Conservation (phyloP, 768 basidiomycete species). For the Symmetrospora coprosmae region DNA sequence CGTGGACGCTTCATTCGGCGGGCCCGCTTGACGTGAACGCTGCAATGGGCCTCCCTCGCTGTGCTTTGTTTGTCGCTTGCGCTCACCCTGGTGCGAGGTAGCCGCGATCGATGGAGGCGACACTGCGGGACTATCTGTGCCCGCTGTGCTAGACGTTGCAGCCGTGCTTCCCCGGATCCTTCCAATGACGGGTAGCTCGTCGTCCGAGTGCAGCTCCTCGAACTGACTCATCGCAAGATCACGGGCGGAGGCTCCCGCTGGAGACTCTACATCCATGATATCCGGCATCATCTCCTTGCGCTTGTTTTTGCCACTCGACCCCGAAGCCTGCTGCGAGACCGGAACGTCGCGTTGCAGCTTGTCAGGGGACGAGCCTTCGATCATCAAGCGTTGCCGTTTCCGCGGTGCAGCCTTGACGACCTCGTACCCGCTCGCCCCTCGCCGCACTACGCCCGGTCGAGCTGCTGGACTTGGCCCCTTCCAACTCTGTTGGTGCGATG, state of each 20-base stretch:
- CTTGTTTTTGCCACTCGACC: not conserved
- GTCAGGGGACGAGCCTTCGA: not conserved
- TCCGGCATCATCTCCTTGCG: not conserved
- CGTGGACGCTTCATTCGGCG: no score
- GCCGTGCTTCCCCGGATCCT: no score
- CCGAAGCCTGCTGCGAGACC: not conserved
- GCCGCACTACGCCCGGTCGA: not conserved
- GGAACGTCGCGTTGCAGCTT: not conserved
- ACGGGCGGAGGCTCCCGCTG: not conserved
- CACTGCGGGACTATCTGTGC: no score
- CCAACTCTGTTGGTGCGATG: no score
- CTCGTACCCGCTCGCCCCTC: not conserved
- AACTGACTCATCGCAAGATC: not conserved
- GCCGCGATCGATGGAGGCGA: not conserved
- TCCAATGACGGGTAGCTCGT: not conserved
- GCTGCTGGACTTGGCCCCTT: not conserved
- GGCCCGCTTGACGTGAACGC: no score
- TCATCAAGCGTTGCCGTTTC: not conserved
- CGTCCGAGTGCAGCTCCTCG: constrained; percentile 15
- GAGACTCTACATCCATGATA: not conserved
- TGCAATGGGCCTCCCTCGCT: not conserved
- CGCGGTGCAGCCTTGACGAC: not conserved
- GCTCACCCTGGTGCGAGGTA: not conserved
- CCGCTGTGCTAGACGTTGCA: no score
- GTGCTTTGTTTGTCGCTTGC: not conserved